Base-by-base conservation (phyloP, 371 early-diverging fungal species). In the Haplosporangium sp. region DNA sequence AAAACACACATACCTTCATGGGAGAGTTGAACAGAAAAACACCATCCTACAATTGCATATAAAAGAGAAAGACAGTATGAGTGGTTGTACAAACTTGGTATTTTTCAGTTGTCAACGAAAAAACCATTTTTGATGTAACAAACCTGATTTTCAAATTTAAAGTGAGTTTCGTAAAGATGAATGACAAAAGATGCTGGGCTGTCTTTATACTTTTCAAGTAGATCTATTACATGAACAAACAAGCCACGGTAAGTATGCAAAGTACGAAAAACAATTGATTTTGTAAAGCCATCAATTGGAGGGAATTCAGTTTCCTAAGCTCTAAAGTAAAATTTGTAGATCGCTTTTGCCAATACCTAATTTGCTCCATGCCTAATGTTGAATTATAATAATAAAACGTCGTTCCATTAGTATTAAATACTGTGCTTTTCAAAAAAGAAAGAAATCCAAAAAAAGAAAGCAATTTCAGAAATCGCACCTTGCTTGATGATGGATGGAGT, bases 71-170 rank as follows among this genome's bases (percentile, higher is more conserved):
- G 13, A 47, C 9, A 47, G 47, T 11, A 53, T 53, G 34, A 27
- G 6, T 53, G 8, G 20, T 2, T 27, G 20, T 27, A 27, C 27
- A 27, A 27, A 27, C 27, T 27, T 27, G 27, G 1, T 27, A 27
- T 27, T 19, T 8, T 13, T 35, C 61, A 61, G 4, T 5, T 42
- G 1, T 42, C 44, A 50, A 50, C 5, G 27, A 27, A 27, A 27
- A 27, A 27, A 27, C 0, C 27, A 27, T 27, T 27, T 27, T 27
- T 27, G 27, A 27, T 27, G 27, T 27, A n/a, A 34, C 58, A 39
- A 76, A 89, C 89, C 86, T 90, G 88, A 61, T 89, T 88, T 63
- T 90, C 90, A 74, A 90, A 90, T 72, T 88, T 88, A 66, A 90
- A 90, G 69, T 90, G 89, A 1, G 90, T 90, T 20, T 87, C 84